Percentiles rank a stretch among this genome's conserved stretches.
Conservation (phyloP, 1,284 basidiomycete species). For the Boletus smithii region DNA sequence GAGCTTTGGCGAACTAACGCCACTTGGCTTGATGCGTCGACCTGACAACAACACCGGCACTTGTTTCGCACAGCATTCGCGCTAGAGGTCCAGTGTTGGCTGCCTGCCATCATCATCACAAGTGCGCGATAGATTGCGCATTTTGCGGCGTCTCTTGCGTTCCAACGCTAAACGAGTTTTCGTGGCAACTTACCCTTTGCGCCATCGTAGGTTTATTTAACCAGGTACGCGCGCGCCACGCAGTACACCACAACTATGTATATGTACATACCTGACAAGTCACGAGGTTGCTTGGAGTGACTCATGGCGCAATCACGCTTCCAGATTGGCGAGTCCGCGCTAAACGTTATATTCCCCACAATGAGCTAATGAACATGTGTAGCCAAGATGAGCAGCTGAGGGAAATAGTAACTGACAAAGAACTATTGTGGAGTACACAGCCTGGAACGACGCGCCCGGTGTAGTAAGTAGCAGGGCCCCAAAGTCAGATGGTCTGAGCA, state of each 20-base stretch:
- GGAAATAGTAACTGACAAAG: background rate
- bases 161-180: background rate
- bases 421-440: background rate
- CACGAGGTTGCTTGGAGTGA: conserved; percentile 11
- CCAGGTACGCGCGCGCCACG: conserved; percentile 8
- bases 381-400: conserved; percentile 16
- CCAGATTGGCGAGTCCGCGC: conserved; percentile 14
- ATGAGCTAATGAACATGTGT: conserved; percentile 22
- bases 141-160: background rate
- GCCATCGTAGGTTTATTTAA: too few relatives aligned
- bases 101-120: too few relatives aligned
- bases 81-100: too few relatives aligned
- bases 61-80: too few relatives aligned
- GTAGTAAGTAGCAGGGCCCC: background rate
- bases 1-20: conserved; percentile 1
- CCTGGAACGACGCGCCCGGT: background rate
- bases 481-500: conserved; percentile 8
- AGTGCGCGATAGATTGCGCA: background rate
- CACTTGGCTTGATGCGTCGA: conserved; percentile 5
- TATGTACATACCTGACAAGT: conserved; percentile 3
- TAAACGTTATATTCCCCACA: conserved; percentile 29
- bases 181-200: too few relatives aligned
- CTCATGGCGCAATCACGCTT: conserved; percentile 18
- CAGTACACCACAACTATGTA: background rate
- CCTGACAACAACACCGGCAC: conserved; percentile 7